Evolutionary conservation across 345 rosid species (phyloP), one percentile per base, ranked within the genome.

Genomic region (Trapa bicornis): DNA sequence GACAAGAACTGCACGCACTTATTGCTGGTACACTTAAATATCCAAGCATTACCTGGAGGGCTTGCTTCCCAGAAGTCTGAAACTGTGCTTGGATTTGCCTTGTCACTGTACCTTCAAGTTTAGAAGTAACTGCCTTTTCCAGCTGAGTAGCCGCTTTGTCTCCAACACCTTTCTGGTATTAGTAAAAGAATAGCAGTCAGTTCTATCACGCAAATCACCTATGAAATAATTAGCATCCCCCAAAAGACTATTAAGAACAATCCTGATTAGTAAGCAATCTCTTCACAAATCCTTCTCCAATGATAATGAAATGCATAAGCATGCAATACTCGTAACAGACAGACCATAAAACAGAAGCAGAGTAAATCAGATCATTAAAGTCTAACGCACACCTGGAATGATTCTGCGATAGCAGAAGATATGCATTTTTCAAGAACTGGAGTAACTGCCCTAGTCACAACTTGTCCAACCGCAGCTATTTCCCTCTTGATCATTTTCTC

Each of bases 1-100:
- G 54, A 50, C 3, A 5, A 14, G 54, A 50, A 13, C n/a, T 13
- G n/a, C 54, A 50, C 43, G 7, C 43, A 41, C 43, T 41, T 41
- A 41, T 41, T 41, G 43, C 43, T 41, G 43, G 7, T 41, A 22
- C 9, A 54, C 6, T 69, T 15, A 35, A 50, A 57, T 17, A 33
- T 15, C 15, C 14, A 4, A n/a, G 37, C 45, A 47, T 71, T 76
- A 84, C 95, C 95, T 88, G 95, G 42, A 88, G 91, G 61, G 87
- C 87, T 75, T 84, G 95, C 77, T 80, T 88, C 62, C 95, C 91
- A 68, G 85, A 81, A 72, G 88, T 86, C 72, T 82, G 91, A 75
- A 88, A 86, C 73, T 85, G 95, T 36, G 83, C 75, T 75, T 88
- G 95, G 57, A 88, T 88, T 81, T 86, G 95, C 78, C 87, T 77